phyloP scores from a whole-genome alignment of 2,329 filamentous ascomycete species.

The Nemania sp. region DNA sequence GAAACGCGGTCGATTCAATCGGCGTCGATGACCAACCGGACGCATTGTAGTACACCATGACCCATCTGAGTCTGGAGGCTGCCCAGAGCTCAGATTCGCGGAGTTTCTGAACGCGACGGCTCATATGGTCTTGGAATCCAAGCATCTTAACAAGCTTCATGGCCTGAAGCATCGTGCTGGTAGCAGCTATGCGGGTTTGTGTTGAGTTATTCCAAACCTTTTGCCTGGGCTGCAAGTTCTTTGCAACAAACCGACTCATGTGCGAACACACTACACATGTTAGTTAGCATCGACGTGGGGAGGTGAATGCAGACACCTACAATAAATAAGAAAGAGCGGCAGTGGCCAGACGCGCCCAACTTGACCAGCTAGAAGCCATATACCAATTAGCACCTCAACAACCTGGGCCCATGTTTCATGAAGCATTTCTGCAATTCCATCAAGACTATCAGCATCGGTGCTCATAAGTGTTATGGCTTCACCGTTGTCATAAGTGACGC shows the following conservation, averaged over 20 bases:
- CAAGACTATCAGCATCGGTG: conserved; percentile 46
- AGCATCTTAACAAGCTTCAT: conserved; percentile 50
- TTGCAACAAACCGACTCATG: conserved; percentile 47
- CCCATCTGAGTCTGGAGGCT: conserved; percentile 45
- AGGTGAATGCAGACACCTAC: conserved; percentile 37
- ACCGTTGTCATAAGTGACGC: conserved; percentile 38
- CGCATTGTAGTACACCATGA: conserved; percentile 48
- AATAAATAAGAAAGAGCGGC: conserved; percentile 47
- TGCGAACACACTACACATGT: conserved; percentile 45
- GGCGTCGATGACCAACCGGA: too few species aligned
- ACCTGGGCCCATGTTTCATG: conserved; percentile 50
- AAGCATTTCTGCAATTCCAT: conserved; percentile 42
- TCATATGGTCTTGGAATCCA: conserved; percentile 37
- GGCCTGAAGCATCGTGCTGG: conserved; percentile 41
- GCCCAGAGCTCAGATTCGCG: conserved; percentile 42
- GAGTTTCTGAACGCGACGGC: conserved; percentile 32
- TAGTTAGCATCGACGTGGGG: background rate
- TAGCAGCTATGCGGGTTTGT: conserved; percentile 46
- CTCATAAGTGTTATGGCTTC: conserved; percentile 47
- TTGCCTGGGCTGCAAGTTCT: conserved; percentile 41
- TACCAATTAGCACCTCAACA: conserved; percentile 48
- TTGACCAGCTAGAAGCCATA: conserved; percentile 44
- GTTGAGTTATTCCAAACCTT: conserved; percentile 48
- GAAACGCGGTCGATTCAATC: too few species aligned
- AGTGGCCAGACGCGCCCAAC: conserved; percentile 50